Base-by-base conservation (phyloP, 1,139 yeast genomes). In the Pichia sp. region DNA sequence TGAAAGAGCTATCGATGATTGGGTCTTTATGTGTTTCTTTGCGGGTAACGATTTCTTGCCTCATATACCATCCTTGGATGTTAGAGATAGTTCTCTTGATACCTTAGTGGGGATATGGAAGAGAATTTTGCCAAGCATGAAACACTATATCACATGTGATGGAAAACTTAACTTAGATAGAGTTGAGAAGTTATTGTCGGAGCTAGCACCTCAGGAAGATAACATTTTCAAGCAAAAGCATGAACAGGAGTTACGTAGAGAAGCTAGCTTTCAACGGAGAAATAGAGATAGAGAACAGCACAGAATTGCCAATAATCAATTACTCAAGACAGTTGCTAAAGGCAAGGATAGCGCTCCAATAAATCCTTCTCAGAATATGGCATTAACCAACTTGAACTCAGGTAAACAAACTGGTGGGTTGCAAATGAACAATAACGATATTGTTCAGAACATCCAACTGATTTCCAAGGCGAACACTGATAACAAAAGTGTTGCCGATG, bases 1-100 rank as follows among this genome's bases (percentile, higher is more conserved):
- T 42, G 99, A 93, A 61, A 70, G 98, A 40, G 96, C 97, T 3
- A 80, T 93, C 43, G 99, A 93, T 57, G 99, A 93, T 62, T 93
- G 98, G 98, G 88, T 93, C 14, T 93, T 93, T 50, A 82, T 93
- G 88, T 91, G 97, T 70, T 93, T 93, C 65, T 93, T 93, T 56
- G 94, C 91, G 40, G 99, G 99, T 58, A 93, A 93, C 56, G 99
- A 93, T 74, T 93, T 93, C 68, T 67, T 93, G 54, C 99, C 99
- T 3, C 98, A 91, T 61, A 65, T 93, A 47, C 98, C 99, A 6
- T 79, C 94, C 35, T 68, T 93, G 44, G 96, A 91, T 55, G 96
- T 91, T 30, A 74, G 98, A 49, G 97, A 93, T 58, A 85, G 86
- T 53, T 91, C 96, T 49, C 84, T 91, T 52, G 96, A 88, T 53